phyloP scores from a whole-genome alignment of 305 asterid genomes.

The Fraxinus baroniana region DNA sequence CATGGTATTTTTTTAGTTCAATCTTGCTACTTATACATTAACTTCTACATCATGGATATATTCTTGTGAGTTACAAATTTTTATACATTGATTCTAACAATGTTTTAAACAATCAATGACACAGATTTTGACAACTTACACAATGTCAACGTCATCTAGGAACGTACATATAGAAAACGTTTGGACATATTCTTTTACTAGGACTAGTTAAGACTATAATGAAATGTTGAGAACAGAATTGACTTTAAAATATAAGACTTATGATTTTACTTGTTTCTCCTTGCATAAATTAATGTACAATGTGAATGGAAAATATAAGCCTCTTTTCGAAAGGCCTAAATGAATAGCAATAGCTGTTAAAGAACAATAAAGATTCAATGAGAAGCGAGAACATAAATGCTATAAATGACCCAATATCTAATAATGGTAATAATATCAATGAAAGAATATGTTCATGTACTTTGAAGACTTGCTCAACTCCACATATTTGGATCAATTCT shows the following conservation, averaged over 20 bases:
- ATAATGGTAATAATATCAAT: neutral
- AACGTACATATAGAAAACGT: too few species aligned
- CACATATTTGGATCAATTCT: neutral
- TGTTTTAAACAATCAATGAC: too few species aligned
- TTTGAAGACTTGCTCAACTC: neutral
- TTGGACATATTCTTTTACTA: neutral
- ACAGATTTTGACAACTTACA: too few species aligned
- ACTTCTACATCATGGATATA: too few species aligned
- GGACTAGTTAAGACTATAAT: neutral
- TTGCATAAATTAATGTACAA: neutral
- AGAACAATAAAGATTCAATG: neutral
- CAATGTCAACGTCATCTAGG: too few species aligned
- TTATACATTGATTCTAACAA: too few species aligned
- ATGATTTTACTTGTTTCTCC: neutral
- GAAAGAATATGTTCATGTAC: neutral
- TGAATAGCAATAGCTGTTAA: neutral
- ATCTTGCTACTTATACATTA: too few species aligned
- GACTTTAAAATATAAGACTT: neutral
- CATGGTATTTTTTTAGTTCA: too few species aligned
- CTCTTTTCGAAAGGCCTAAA: neutral
- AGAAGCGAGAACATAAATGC: neutral
- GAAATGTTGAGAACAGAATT: neutral
- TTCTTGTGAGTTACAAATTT: too few species aligned
- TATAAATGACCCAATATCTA: neutral
- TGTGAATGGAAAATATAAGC: neutral